Base-by-base conservation (phyloP, 352 stramenopile species). In the Pilasporangium apinafurcum region DNA sequence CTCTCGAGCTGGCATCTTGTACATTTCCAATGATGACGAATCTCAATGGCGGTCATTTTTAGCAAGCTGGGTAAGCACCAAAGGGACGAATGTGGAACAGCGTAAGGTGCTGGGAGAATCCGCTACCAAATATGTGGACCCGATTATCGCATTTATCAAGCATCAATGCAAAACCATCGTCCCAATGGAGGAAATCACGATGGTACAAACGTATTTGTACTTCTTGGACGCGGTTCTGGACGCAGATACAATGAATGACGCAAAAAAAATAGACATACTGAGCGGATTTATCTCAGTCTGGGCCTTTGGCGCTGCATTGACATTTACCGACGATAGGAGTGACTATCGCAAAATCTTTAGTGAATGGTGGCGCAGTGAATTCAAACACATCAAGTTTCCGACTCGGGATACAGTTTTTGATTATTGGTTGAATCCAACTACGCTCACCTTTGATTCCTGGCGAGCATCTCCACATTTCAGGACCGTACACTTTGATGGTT, bases 331-430 rank as follows among this genome's bases (percentile, higher is more conserved):
- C 53, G 92, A 98, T 49, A 91, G 94, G 25, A 93, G 83, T 1
- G 89, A 98, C 55, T 97, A 96, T 56, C 83, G 92, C 21, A 92
- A 88, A 26, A 39, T 97, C 27, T 97, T 98, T 55, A 96, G 81
- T 33, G 90, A 98, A 48, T 98, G 84, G 83, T 98, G 92, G 92
- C 68, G 85, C 24, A 53, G 58, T 16, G 83, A 97, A 43, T 98
- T 96, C 59, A 97, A 97, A 53, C 75, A 81, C 28, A 73, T 98
- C 48, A 98, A 97, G 59, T 84, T 98, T 29, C 94, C 93, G n/a
- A 78, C 70, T 22, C 82, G 81, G 32, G 81, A 98, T 42, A 97
- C 91, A 0, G 85, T 98, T 1, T 98, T 98, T 43, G 95, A 98
- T 61, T 98, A 98, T 57, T 98, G 86, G 76, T 68, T 98, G 18